phyloP scores from a whole-genome alignment of 148 eudicot species.

The Chenopodium formosanum region DNA sequence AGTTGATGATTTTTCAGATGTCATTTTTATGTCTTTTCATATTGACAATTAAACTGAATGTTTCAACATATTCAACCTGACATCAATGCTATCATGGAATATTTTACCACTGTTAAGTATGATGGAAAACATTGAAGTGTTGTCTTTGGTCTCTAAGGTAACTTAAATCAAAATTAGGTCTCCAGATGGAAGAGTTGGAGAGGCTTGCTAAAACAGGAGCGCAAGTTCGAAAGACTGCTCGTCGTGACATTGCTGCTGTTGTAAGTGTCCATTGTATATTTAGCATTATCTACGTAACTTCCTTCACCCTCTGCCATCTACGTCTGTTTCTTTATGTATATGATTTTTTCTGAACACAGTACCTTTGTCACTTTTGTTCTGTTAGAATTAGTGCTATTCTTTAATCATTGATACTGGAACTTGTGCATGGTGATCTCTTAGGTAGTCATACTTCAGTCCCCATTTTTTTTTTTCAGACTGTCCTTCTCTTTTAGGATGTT shows the following conservation, averaged over 20 bases:
- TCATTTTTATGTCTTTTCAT: background rate
- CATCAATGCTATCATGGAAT: background rate
- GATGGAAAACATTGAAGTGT: background rate
- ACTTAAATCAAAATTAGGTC: conserved; percentile 43
- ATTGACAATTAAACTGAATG: background rate
- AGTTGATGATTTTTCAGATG: background rate
- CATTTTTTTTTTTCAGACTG: background rate
- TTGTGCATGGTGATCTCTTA: background rate
- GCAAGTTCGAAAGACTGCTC: conserved; percentile 81
- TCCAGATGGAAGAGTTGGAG: conserved; percentile 64
- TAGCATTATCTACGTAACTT: background rate
- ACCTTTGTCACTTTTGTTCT: background rate
- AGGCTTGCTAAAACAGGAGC: conserved; percentile 73
- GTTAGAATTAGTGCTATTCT: background rate
- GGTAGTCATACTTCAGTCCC: background rate
- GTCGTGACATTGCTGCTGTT: conserved; percentile 92
- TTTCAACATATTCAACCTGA: background rate
- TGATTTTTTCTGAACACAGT: background rate
- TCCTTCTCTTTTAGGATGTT: background rate
- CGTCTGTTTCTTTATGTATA: background rate
- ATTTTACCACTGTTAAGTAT: background rate
- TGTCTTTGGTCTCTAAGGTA: conserved; percentile 1
- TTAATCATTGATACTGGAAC: background rate
- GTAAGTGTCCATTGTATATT: conserved; percentile 46
- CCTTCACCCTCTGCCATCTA: background rate